Conservation (phyloP, 1,284 basidiomycete genomes). For the Sporisorium reilianum region DNA sequence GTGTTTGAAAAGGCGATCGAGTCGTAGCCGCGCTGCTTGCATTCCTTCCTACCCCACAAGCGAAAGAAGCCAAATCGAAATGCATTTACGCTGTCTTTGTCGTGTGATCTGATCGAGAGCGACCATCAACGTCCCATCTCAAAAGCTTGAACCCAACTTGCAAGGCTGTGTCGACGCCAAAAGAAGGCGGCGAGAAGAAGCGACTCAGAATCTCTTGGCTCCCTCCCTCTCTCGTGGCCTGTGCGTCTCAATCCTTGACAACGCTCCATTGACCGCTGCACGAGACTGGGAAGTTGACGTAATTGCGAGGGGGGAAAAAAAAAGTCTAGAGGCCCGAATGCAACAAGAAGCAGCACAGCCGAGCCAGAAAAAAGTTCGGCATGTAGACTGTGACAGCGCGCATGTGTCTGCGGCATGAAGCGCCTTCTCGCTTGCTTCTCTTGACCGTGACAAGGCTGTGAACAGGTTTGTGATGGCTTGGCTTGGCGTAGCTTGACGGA, state of each 20-base stretch:
- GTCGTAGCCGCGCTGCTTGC: conserved; percentile 11
- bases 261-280: not conserved
- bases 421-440: too few species aligned
- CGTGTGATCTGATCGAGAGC: too few species aligned
- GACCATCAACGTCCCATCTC: too few species aligned
- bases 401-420: too few species aligned
- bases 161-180: not conserved
- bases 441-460: too few species aligned
- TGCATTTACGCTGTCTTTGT: too few species aligned
- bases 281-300: conserved; percentile 16
- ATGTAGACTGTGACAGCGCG: too few species aligned
- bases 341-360: conserved; percentile 14
- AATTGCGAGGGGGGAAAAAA: conserved; percentile 2
- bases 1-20: conserved; percentile 47
- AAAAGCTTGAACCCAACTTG: not conserved
- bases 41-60: not conserved
- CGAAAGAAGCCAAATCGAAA: not conserved
- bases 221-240: not conserved
- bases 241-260: conserved; percentile 2
- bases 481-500: too few species aligned
- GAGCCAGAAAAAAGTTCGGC: conserved; percentile 14
- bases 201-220: conserved; percentile 1
- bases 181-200: not conserved
- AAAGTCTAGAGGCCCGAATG: not conserved
- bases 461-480: too few species aligned